These are phyloP conservation scores for Aquilaria agallochum DNA, from an alignment of 441 rosid species.

Conservation along the genomic window DNA sequence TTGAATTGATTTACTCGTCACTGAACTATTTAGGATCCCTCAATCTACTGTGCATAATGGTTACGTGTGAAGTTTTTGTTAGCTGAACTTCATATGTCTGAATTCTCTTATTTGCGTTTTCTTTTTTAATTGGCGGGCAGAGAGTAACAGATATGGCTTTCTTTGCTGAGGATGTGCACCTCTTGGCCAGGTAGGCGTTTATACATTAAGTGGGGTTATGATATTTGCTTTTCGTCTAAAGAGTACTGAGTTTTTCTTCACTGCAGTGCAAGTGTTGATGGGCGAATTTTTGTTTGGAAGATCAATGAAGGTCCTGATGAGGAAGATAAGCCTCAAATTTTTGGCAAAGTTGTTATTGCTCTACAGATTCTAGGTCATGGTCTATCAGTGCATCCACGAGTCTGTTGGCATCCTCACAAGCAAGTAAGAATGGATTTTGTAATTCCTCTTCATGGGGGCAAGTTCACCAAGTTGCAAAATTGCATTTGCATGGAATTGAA, in stretches of 20 bases:
- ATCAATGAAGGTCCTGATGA: constrained; percentile 48
- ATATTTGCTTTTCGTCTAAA: background rate
- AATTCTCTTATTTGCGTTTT: background rate
- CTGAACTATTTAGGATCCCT: no score
- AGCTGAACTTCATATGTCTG: background rate
- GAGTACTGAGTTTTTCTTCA: constrained; percentile 9
- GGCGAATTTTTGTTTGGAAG: constrained; percentile 43
- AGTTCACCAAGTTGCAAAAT: no score
- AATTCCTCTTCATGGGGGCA: background rate
- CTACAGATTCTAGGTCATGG: constrained; percentile 35
- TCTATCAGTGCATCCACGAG: constrained; percentile 39
- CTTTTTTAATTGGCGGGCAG: constrained; percentile 20
- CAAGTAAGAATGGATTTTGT: constrained; percentile 29
- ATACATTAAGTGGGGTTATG: background rate
- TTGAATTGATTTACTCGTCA: no score
- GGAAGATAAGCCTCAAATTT: constrained; percentile 48
- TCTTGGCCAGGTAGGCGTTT: constrained; percentile 42
- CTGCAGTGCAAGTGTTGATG: constrained; percentile 52
- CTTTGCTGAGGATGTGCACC: constrained; percentile 56
- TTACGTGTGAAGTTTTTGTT: no score
- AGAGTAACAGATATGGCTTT: constrained; percentile 54
- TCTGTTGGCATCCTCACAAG: constrained; percentile 62
- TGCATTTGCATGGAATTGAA: no score
- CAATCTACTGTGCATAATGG: no score
- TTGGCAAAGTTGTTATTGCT: constrained; percentile 38